phyloP scores from a whole-genome alignment of 331 rosid genomes.

The Malus hybrid region DNA sequence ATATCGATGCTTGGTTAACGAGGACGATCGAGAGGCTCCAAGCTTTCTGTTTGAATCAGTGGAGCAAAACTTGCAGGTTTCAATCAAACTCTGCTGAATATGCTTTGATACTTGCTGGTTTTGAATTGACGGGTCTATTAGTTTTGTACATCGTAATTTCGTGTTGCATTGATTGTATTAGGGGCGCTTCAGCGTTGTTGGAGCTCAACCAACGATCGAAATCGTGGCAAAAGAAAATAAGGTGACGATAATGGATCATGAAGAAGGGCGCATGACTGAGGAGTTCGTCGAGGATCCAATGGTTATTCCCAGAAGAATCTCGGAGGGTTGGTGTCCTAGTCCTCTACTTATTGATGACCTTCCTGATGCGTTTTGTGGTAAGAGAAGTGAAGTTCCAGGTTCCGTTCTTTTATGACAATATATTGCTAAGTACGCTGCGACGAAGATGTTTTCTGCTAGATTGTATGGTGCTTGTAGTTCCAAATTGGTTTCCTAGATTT shows the following conservation, averaged over 20 bases:
- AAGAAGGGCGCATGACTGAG: conserved; percentile 38
- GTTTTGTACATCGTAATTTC: not conserved
- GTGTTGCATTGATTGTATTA: conserved; percentile 13
- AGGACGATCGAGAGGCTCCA: conserved; percentile 78
- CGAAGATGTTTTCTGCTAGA: not conserved
- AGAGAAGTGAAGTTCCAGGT: not conserved
- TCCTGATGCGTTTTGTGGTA: conserved; percentile 85
- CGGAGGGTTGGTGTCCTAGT: conserved; percentile 63
- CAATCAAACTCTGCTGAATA: conserved; percentile 18
- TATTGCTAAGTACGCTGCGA: not conserved
- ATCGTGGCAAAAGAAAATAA: conserved; percentile 72
- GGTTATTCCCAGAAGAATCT: conserved; percentile 49
- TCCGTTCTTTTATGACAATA: not conserved
- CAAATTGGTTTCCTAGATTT: not conserved
- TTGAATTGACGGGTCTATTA: not conserved
- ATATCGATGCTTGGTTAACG: conserved; percentile 60
- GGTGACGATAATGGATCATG: conserved; percentile 65
- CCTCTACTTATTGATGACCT: conserved; percentile 64
- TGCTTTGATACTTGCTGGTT: not conserved
- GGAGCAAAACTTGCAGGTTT: conserved; percentile 47
- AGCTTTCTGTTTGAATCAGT: conserved; percentile 80
- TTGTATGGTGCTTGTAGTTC: not conserved
- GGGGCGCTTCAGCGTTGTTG: conserved; percentile 86
- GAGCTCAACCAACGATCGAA: conserved; percentile 85
- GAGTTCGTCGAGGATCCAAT: conserved; percentile 61